Conservation (phyloP, 352 stramenopile genomes). For the Discostella stelligera region DNA sequence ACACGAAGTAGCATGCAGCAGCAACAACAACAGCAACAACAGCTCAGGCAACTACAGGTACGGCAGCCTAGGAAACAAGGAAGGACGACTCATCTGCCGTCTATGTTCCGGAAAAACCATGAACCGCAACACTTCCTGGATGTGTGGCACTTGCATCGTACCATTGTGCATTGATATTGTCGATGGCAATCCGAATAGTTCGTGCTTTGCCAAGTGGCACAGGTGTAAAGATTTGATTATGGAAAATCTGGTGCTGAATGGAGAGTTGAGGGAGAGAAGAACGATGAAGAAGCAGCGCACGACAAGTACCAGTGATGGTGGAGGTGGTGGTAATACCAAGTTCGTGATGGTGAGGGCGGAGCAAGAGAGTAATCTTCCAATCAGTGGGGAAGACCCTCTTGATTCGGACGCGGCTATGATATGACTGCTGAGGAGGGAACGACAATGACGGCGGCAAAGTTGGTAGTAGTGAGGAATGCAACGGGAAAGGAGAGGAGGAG, state of each 20-base stretch:
- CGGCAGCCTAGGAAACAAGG: conserved; percentile 27
- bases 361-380: too few relatives aligned
- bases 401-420: too few relatives aligned
- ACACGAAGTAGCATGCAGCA: background rate
- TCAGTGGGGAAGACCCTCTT: too few relatives aligned
- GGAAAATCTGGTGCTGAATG: conserved; percentile 26
- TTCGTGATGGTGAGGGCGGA: too few relatives aligned
- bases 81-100: conserved; percentile 44
- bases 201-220: conserved; percentile 32
- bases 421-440: too few relatives aligned
- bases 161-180: conserved; percentile 36
- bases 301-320: too few relatives aligned
- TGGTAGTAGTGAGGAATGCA: too few relatives aligned
- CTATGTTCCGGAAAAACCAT: conserved; percentile 36
- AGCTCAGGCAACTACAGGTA: too few relatives aligned
- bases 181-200: conserved; percentile 16
- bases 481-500: too few relatives aligned
- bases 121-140: conserved; percentile 50
- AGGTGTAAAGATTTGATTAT: conserved; percentile 19
- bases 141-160: conserved; percentile 41
- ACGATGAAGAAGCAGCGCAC: conserved; percentile 18
- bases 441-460: too few relatives aligned
- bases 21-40: background rate
- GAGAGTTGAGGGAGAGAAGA: conserved; percentile 30
- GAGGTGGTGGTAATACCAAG: too few relatives aligned